Percentiles rank a stretch among this genome's conserved stretches.
These are phyloP conservation scores for Cryptococcus sp. DNA, from an alignment of 1,284 basidiomycete genomes.

Conservation along the genomic window DNA sequence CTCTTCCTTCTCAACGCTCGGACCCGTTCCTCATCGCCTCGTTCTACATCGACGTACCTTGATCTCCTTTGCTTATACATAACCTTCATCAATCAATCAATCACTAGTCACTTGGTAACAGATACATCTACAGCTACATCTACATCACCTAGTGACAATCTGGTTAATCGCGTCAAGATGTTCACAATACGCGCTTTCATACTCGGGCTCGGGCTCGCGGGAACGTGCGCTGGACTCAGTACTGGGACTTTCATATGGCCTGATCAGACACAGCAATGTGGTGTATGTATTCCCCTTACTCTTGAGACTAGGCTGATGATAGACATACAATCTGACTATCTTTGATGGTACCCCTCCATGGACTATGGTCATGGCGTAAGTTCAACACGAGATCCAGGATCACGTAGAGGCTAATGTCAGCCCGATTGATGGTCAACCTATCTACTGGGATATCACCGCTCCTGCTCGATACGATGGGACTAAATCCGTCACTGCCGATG, in stretches of 20 bases:
- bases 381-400: too few species aligned
- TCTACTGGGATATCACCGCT: neutral
- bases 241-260: neutral
- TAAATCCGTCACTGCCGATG: neutral
- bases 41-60: too few species aligned
- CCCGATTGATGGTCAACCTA: neutral
- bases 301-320: neutral
- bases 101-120: too few species aligned
- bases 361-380: neutral
- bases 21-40: too few species aligned
- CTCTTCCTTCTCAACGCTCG: too few species aligned
- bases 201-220: neutral
- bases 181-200: neutral
- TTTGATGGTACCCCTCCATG: neutral
- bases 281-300: neutral
- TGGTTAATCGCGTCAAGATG: too few species aligned
- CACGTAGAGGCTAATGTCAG: neutral
- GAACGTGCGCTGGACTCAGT: neutral
- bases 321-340: constrained; percentile 1
- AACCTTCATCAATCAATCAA: too few species aligned
- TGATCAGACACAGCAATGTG: neutral
- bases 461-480: neutral
- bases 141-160: too few species aligned
- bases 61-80: too few species aligned
- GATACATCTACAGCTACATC: too few species aligned